Evolutionary conservation across 371 early-diverging fungal species (phyloP).

Genomic region (Globomyces sp.): DNA sequence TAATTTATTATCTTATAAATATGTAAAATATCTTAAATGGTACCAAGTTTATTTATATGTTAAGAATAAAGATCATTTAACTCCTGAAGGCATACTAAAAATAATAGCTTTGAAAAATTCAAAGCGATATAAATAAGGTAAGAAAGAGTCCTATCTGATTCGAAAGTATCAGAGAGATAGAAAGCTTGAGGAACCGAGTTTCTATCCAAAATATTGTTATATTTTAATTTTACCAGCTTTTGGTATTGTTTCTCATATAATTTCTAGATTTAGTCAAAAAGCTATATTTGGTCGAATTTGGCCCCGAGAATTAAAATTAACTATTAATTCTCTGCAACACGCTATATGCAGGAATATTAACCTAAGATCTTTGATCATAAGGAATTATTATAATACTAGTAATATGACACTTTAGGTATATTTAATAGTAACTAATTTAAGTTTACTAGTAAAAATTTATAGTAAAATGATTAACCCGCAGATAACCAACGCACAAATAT

Average conservation of each 20-base stretch:
- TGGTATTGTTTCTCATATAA: conserved; percentile 38
- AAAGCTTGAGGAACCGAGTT: too few relatives aligned
- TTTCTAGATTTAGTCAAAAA: conserved; percentile 35
- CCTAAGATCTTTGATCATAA: conserved; percentile 28
- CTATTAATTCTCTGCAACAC: conserved; percentile 30
- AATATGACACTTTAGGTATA: neutral
- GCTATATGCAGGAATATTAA: conserved; percentile 42
- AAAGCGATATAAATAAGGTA: too few relatives aligned
- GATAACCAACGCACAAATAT: conserved; percentile 42
- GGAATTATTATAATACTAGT: conserved; percentile 23
- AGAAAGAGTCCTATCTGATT: too few relatives aligned
- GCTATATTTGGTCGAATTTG: conserved; percentile 29
- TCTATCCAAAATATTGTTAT: too few relatives aligned
- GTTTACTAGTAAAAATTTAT: conserved; percentile 27
- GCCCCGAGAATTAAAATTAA: neutral
- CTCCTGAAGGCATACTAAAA: neutral
- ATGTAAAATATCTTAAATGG: too few relatives aligned
- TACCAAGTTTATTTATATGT: too few relatives aligned
- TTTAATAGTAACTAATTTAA: conserved; percentile 24
- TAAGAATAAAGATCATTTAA: too few relatives aligned
- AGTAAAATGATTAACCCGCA: conserved; percentile 38
- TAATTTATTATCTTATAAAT: too few relatives aligned
- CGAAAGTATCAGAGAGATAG: too few relatives aligned
- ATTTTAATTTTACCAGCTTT: conserved; percentile 37
- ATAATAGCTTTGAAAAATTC: too few relatives aligned